These are phyloP conservation scores for Epicoccum sorghinum DNA, from an alignment of 2,329 filamentous ascomycete species.

Conservation along the genomic window DNA sequence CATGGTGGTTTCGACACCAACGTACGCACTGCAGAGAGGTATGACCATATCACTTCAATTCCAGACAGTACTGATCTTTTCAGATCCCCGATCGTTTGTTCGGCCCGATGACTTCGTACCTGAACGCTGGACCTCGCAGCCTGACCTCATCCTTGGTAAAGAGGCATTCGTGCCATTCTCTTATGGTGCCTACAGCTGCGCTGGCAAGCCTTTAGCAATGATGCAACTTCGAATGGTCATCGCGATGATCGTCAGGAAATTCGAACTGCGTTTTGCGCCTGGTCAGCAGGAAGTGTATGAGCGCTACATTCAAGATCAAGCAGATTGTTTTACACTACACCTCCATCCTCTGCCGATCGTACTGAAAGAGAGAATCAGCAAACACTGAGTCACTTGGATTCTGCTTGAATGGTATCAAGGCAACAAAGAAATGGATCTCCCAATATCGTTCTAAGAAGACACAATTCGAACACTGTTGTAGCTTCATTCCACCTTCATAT, in stretches of 20 bases:
- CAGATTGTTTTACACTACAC: constrained; percentile 21
- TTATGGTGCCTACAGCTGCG: constrained; percentile 69
- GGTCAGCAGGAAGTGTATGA: constrained; percentile 4
- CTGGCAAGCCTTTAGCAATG: constrained; percentile 42
- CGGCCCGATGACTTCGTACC: constrained; percentile 24
- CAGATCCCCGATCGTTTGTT: constrained; percentile 20
- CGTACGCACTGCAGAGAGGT: constrained; percentile 22
- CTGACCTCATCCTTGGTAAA: constrained; percentile 20
- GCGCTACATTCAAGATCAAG: constrained; percentile 18
- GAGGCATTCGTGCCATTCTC: constrained; percentile 73
- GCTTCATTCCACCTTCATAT: too few relatives aligned
- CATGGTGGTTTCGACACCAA: constrained; percentile 24
- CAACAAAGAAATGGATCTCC: too few relatives aligned
- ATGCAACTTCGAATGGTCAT: constrained; percentile 20
- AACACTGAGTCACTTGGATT: neutral
- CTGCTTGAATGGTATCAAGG: too few relatives aligned
- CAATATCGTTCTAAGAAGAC: too few relatives aligned
- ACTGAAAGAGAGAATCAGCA: constrained; percentile 2
- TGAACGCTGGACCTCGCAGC: constrained; percentile 20
- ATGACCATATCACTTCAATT: neutral
- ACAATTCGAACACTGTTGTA: too few relatives aligned
- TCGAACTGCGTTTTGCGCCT: constrained; percentile 13
- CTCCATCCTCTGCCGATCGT: constrained; percentile 14
- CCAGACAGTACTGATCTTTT: neutral
- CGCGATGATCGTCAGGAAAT: constrained; percentile 4